Evolutionary conservation across 164 flowering plant species (phyloP), one percentile per base, ranked within the genome.

Genomic region (Echeveria elegans): DNA sequence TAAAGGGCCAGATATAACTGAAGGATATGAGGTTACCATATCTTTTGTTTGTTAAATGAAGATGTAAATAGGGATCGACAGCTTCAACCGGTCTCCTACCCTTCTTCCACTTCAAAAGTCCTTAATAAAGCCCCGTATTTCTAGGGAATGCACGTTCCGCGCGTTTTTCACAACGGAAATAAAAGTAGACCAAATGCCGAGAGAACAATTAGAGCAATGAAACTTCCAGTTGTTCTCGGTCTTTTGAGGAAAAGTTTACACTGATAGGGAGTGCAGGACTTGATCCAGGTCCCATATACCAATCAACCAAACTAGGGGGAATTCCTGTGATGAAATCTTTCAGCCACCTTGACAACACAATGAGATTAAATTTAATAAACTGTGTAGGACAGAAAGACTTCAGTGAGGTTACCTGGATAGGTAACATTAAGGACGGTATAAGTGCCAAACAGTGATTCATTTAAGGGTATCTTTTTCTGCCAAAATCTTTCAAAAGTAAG

Each of bases 401-500:
- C 32, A 56, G 32, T 50, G 24, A 11, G 32, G 26, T 24, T 84
- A 92, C 97, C 99, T 76, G 88, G 87, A 81, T 91, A 95, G 61
- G 41, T 77, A 67, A 95, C 78, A 71, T 71, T 73, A 36, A 81
- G 52, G 56, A 87, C 89, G 67, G 84, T 85, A 77, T 95, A 95
- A 73, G 70, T 77, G 31, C 97, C 99, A 81, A 95, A 94, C 69
- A 89, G 81, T 41, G 92, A 80, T 65, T 5, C 64, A 78, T 95
- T 89, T 52, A 95, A 72, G 43, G 81, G 81, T 63, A 92, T 86
- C 72, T 86, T 88, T 76, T 85, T 87, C 64, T 82, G 82, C 83
- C 79, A 77, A 72, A 95, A 77, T 70, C 97, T 85, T 59, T 89
- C 85, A 67, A 78, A 89, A n/a, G 78, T 95, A 61, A 95, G 83